Conservation (phyloP, 345 rosid genomes). For the Rhodomyrtus tomentosa region DNA sequence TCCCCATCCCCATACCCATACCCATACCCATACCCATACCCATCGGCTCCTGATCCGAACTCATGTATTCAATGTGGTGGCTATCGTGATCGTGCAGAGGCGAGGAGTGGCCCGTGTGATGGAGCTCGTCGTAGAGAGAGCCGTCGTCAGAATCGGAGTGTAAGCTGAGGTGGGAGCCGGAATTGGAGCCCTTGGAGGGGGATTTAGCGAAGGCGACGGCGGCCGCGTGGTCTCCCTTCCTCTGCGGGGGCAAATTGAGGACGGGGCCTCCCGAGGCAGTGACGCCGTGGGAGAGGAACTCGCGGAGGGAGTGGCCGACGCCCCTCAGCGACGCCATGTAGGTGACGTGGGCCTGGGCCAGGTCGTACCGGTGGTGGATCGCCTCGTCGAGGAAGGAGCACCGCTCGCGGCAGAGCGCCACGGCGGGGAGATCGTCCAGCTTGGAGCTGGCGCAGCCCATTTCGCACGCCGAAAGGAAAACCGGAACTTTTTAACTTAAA, state of each 20-base stretch:
- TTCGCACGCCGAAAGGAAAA: not conserved
- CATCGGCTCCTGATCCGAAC: not conserved
- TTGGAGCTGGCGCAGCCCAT: conserved; percentile 90
- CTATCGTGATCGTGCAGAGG: conserved; percentile 28
- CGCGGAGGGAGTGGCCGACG: conserved; percentile 42
- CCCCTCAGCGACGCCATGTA: conserved; percentile 42
- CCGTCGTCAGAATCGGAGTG: conserved; percentile 44
- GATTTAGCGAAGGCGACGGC: conserved; percentile 9
- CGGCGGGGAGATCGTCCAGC: conserved; percentile 92
- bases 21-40: not conserved
- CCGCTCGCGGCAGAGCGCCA: conserved; percentile 77
- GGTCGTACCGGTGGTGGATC: conserved; percentile 51
- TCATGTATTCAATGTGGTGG: conserved; percentile 4
- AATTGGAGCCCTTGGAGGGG: conserved; percentile 19
- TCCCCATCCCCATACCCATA: not conserved
- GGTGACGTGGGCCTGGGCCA: conserved; percentile 67
- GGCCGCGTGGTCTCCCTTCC: conserved; percentile 18
- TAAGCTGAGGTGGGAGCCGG: conserved; percentile 61
- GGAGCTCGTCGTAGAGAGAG: conserved; percentile 5
- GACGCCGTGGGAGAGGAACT: conserved; percentile 22
- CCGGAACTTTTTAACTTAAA: not conserved
- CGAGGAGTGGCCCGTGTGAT: conserved; percentile 11
- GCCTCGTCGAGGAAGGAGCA: conserved; percentile 62
- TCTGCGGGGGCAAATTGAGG: conserved; percentile 31
- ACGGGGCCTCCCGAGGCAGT: conserved; percentile 10